phyloP scores from a whole-genome alignment of 805 yeast genomes.

The Candida insectalens region DNA sequence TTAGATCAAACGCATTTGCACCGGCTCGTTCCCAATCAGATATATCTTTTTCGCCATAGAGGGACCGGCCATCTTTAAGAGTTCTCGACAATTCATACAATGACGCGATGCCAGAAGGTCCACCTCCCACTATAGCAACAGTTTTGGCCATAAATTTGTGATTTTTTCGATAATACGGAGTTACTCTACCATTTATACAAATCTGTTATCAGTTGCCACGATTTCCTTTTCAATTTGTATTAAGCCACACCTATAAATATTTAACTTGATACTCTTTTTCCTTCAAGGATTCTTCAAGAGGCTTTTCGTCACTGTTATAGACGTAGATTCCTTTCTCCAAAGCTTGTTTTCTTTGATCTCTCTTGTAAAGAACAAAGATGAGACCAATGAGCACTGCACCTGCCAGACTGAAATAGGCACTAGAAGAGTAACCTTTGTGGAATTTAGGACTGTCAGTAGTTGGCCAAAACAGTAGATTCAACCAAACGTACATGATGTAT shows the following conservation, averaged over 20 bases:
- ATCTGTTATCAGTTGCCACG: too few relatives aligned
- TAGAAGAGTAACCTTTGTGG: slow-evolving; percentile 41
- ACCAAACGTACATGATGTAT: slow-evolving; percentile 27
- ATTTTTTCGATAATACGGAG: too few relatives aligned
- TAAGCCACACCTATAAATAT: too few relatives aligned
- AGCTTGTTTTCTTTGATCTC: slow-evolving; percentile 38
- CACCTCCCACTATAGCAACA: slow-evolving; percentile 34
- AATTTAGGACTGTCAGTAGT: slow-evolving; percentile 51
- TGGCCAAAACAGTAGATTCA: slow-evolving; percentile 26
- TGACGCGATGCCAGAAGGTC: slow-evolving; percentile 32
- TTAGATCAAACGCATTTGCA: slow-evolving; percentile 24
- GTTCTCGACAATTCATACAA: slow-evolving; percentile 24
- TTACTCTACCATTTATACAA: too few relatives aligned
- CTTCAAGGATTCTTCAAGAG: slow-evolving; percentile 4
- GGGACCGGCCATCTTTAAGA: slow-evolving; percentile 19
- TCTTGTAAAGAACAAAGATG: slow-evolving; percentile 33
- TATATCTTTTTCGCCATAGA: slow-evolving; percentile 8
- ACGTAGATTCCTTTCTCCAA: slow-evolving; percentile 38
- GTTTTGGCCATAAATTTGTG: slow-evolving; percentile 7
- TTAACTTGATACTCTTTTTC: not conserved
- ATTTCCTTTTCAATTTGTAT: too few relatives aligned
- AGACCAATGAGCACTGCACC: slow-evolving; percentile 13
- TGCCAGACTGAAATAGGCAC: slow-evolving; percentile 29
- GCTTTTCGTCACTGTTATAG: slow-evolving; percentile 25
- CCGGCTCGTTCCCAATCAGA: slow-evolving; percentile 2